A percentile compares a stretch with the other conserved stretches of the same genome.
phyloP scores from a whole-genome alignment of 768 basidiomycete genomes.

The Psilocybe sp. region DNA sequence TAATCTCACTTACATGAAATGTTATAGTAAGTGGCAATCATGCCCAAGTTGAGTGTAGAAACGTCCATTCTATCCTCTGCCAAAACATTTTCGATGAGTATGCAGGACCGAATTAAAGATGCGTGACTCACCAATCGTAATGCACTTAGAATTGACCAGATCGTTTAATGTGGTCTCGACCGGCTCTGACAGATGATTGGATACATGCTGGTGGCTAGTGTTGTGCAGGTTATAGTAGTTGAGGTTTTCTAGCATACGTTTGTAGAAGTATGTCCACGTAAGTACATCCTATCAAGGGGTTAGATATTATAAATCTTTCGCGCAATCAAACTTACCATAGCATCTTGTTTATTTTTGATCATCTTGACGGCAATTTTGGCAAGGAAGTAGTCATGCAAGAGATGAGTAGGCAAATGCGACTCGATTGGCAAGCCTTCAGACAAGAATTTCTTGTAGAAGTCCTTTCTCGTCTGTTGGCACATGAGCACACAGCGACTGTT shows the following conservation, averaged over 20 bases:
- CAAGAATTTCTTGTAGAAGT: conserved; percentile 99
- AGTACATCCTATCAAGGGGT: conserved; percentile 70
- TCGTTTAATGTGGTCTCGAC: conserved; percentile 93
- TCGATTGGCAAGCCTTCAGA: conserved; percentile 97
- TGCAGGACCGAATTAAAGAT: neutral
- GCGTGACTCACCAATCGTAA: conserved; percentile 67
- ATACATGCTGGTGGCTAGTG: conserved; percentile 92
- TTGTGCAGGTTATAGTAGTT: conserved; percentile 95
- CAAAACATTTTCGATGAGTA: conserved; percentile 4
- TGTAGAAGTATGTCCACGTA: conserved; percentile 99
- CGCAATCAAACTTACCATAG: conserved; percentile 56
- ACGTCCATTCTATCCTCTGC: conserved; percentile 92
- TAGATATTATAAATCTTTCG: neutral
- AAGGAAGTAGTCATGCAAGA: conserved; percentile 95
- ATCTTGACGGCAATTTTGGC: conserved; percentile 98
- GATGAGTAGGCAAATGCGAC: conserved; percentile 85
- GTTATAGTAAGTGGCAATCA: conserved; percentile 98
- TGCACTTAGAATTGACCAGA: conserved; percentile 93
- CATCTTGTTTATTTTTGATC: conserved; percentile 98
- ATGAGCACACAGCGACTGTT: conserved; percentile 93
- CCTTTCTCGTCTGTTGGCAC: conserved; percentile 97
- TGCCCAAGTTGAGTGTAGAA: conserved; percentile 89
- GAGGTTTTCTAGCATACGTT: conserved; percentile 96
- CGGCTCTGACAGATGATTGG: conserved; percentile 92
- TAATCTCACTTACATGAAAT: conserved; percentile 71